These are phyloP conservation scores for Barbarea vulgaris DNA, from an alignment of 345 rosid genomes.

Conservation along the genomic window DNA sequence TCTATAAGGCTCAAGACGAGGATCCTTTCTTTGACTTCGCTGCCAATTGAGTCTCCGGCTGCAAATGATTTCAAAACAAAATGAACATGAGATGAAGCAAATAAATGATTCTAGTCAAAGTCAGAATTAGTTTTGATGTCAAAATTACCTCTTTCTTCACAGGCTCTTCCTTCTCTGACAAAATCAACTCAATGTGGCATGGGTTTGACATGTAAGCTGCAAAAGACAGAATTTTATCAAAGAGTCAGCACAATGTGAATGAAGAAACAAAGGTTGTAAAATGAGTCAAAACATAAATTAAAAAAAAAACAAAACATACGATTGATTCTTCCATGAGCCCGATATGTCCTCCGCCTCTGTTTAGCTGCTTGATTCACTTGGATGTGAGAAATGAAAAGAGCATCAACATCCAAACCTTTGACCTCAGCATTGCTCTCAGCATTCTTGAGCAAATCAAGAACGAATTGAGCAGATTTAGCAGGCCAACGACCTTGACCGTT, in stretches of 20 bases:
- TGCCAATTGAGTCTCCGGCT: conserved; percentile 91
- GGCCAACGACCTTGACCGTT: conserved; percentile 99
- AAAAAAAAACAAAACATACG: conserved; percentile 50
- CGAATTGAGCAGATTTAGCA: conserved; percentile 81
- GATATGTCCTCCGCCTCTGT: conserved; percentile 89
- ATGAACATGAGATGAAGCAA: background rate
- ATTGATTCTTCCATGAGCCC: conserved; percentile 98
- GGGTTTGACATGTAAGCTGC: conserved; percentile 99
- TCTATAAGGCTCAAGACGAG: conserved; percentile 6
- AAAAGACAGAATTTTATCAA: background rate
- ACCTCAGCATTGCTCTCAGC: conserved; percentile 99
- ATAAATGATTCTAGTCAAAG: background rate
- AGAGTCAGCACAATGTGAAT: background rate
- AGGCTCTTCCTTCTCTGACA: conserved; percentile 94
- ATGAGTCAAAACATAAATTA: background rate
- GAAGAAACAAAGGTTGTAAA: background rate
- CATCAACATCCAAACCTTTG: conserved; percentile 93
- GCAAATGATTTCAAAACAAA: background rate
- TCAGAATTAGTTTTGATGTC: background rate
- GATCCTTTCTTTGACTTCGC: conserved; percentile 65
- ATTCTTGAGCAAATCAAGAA: conserved; percentile 92
- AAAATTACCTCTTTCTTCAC: conserved; percentile 85
- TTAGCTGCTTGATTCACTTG: conserved; percentile 98
- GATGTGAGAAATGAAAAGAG: conserved; percentile 80
- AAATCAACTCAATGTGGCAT: conserved; percentile 85